These are phyloP conservation scores for Gastrolobium bilobum DNA, from an alignment of 306 rosid genomes.

Conservation along the genomic window DNA sequence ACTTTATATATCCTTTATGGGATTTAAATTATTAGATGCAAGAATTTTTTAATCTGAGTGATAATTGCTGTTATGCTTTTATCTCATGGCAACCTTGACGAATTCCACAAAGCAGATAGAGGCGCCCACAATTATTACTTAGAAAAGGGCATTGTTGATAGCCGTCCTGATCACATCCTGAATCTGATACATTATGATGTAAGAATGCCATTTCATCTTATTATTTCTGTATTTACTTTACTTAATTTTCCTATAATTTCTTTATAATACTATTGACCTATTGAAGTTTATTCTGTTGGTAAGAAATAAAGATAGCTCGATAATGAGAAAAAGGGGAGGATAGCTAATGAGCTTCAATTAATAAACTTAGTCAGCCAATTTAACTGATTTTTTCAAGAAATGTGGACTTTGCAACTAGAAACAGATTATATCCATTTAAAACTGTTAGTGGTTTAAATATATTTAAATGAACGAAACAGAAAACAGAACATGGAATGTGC, in stretches of 20 bases:
- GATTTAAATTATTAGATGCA: constrained; percentile 44
- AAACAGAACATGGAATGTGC: background rate
- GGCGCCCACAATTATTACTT: constrained; percentile 91
- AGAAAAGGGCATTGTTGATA: constrained; percentile 77
- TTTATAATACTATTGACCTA: background rate
- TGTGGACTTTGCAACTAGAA: background rate
- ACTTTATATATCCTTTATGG: constrained; percentile 88
- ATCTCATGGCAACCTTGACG: constrained; percentile 63
- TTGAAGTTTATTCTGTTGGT: background rate
- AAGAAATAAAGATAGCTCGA: background rate
- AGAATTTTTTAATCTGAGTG: constrained; percentile 3
- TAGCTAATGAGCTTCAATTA: background rate
- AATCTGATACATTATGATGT: constrained; percentile 97
- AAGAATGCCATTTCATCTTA: constrained; percentile 39
- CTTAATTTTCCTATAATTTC: constrained; percentile 7
- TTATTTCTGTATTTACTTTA: constrained; percentile 26
- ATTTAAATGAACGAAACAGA: constrained; percentile 7
- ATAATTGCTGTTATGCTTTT: constrained; percentile 38
- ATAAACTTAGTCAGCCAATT: background rate
- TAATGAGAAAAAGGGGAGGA: background rate
- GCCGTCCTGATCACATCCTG: constrained; percentile 86
- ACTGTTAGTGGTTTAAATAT: constrained; percentile 11
- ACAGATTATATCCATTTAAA: background rate
- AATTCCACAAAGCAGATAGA: constrained; percentile 85
- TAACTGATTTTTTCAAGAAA: constrained; percentile 33